These are phyloP conservation scores for Arctostaphylos glauca DNA, from an alignment of 148 eudicot species.

Conservation along the genomic window DNA sequence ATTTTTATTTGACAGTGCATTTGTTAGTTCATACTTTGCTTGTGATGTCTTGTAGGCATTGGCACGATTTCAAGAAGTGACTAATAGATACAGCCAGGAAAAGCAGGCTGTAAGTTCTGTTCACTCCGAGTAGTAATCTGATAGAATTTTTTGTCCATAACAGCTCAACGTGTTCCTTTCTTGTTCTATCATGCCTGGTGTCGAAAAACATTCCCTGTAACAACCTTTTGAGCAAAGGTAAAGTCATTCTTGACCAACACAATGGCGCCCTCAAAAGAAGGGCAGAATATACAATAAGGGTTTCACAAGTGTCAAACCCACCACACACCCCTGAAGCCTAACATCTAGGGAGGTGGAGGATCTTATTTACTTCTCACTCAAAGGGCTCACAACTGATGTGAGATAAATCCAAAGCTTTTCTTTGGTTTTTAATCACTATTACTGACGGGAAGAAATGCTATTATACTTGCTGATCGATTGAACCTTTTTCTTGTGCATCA, in stretches of 20 bases:
- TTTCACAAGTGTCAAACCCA: neutral
- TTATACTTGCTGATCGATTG: neutral
- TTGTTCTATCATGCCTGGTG: neutral
- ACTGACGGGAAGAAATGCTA: neutral
- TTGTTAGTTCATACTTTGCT: neutral
- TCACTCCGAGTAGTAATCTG: neutral
- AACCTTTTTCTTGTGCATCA: neutral
- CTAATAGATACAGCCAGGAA: slow-evolving; percentile 88
- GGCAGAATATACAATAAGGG: neutral
- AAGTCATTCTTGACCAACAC: neutral
- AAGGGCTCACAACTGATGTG: neutral
- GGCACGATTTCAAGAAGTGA: slow-evolving; percentile 94
- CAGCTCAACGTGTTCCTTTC: neutral
- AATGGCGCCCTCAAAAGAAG: neutral
- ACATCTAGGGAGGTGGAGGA: neutral
- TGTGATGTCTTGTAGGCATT: slow-evolving; percentile 58
- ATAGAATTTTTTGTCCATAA: neutral
- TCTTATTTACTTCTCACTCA: neutral
- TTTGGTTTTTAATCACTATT: neutral
- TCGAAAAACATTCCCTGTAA: neutral
- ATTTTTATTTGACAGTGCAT: neutral
- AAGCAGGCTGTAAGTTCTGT: slow-evolving; percentile 76
- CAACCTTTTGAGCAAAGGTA: neutral
- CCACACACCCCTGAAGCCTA: neutral
- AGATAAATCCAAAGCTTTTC: neutral